Percentiles rank a stretch among this genome's conserved stretches.
Conservation (phyloP, 257 asterid species). For the Penstemon eatonii region DNA sequence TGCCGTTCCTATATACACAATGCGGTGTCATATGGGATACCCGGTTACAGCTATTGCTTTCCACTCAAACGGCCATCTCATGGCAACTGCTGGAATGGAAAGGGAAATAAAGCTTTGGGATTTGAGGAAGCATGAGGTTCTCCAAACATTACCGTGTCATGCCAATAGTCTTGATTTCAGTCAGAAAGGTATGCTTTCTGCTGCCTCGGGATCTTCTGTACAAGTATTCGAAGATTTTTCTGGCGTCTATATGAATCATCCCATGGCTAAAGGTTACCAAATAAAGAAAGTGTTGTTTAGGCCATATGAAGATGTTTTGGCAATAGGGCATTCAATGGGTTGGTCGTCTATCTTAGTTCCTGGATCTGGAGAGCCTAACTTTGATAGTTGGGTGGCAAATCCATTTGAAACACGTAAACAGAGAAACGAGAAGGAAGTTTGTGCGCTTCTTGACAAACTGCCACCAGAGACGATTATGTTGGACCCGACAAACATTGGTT, state of each 20-base stretch:
- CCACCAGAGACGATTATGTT: slow-evolving; percentile 97
- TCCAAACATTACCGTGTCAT: slow-evolving; percentile 60
- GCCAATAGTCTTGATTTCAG: slow-evolving; percentile 73
- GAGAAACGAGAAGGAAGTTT: slow-evolving; percentile 83
- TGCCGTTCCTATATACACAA: slow-evolving; percentile 76
- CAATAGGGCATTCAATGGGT: slow-evolving; percentile 88
- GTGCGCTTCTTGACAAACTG: slow-evolving; percentile 84
- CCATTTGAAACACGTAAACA: slow-evolving; percentile 87
- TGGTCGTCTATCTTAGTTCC: slow-evolving; percentile 74
- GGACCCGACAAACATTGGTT: slow-evolving; percentile 89
- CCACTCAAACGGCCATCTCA: slow-evolving; percentile 82
- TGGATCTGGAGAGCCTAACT: slow-evolving; percentile 95
- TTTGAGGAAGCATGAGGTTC: slow-evolving; percentile 68
- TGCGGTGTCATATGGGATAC: slow-evolving; percentile 79
- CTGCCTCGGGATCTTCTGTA: slow-evolving; percentile 69
- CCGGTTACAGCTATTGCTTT: slow-evolving; percentile 83
- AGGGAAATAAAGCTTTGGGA: slow-evolving; percentile 93
- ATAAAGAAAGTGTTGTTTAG: slow-evolving; percentile 54
- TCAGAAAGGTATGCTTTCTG: slow-evolving; percentile 80
- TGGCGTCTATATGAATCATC: slow-evolving; percentile 76
- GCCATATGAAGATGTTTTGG: slow-evolving; percentile 90
- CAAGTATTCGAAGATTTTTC: slow-evolving; percentile 59
- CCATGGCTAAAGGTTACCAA: slow-evolving; percentile 90
- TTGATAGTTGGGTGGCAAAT: slow-evolving; percentile 85
- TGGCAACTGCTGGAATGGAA: slow-evolving; percentile 95